These are phyloP conservation scores for Globisporangium splendens DNA, from an alignment of 352 stramenopile genomes.

Conservation along the genomic window DNA sequence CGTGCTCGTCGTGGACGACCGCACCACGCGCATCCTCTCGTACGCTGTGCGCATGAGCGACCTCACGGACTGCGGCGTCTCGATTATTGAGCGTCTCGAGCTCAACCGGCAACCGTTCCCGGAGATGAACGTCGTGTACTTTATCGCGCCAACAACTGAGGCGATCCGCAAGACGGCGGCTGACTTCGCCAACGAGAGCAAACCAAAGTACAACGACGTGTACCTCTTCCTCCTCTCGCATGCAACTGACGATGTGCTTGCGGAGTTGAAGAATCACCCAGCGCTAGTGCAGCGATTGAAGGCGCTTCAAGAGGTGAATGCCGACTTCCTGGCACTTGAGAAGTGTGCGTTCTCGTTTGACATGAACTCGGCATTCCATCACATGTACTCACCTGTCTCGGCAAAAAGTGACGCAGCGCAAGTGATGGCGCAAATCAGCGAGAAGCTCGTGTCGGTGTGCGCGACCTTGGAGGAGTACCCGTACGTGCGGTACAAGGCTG, in stretches of 20 bases:
- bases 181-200: conserved; percentile 75
- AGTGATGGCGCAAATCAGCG: conserved; percentile 64
- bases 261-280: conserved; percentile 80
- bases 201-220: conserved; percentile 91
- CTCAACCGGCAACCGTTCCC: conserved; percentile 94
- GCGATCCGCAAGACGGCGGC: conserved; percentile 81
- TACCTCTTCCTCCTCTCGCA: conserved; percentile 94
- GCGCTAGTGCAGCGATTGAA: conserved; percentile 79
- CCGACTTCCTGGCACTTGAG: conserved; percentile 95
- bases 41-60: conserved; percentile 97
- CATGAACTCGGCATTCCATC: conserved; percentile 76
- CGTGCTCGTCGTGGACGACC: conserved; percentile 95
- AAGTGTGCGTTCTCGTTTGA: conserved; percentile 93
- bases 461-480: conserved; percentile 97
- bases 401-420: conserved; percentile 36
- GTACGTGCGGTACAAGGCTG: conserved; percentile 91
- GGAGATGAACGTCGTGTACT: conserved; percentile 97
- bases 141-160: conserved; percentile 85
- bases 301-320: conserved; percentile 93
- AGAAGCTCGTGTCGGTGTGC: conserved; percentile 95
- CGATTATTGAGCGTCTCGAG: conserved; percentile 94
- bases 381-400: conserved; percentile 68
- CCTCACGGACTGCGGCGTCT: conserved; percentile 96
- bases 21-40: conserved; percentile 91
- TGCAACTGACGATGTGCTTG: conserved; percentile 72